Percentiles rank a stretch among this genome's conserved stretches.
Evolutionary conservation across 2,329 filamentous ascomycete species (phyloP).

Genomic region (Cytospora schulzeri): DNA sequence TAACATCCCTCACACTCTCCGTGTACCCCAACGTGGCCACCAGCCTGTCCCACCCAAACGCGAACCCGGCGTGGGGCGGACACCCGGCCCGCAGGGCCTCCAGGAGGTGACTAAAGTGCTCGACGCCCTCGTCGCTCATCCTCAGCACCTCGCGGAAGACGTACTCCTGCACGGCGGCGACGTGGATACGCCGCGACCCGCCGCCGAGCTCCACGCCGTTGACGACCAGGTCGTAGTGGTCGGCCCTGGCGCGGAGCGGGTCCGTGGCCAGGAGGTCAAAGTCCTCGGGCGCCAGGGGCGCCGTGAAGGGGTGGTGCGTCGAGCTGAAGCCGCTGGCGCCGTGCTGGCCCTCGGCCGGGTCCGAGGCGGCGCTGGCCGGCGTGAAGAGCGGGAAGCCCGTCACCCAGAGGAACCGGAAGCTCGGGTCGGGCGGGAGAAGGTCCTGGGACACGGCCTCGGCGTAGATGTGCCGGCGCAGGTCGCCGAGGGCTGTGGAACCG

Average conservation of each 20-base stretch:
- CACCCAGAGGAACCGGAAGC: conserved; percentile 79
- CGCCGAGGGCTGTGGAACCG: conserved; percentile 72
- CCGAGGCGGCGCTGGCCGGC: conserved; percentile 58
- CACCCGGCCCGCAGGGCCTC: conserved; percentile 82
- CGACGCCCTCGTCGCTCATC: conserved; percentile 72
- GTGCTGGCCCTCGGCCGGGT: conserved; percentile 71
- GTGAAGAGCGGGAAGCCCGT: conserved; percentile 92
- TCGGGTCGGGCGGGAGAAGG: conserved; percentile 51
- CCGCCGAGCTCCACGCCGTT: conserved; percentile 95
- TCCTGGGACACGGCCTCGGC: conserved; percentile 66
- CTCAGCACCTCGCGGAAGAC: conserved; percentile 82
- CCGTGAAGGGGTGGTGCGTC: conserved; percentile 95
- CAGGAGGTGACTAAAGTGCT: conserved; percentile 82
- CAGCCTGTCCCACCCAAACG: conserved; percentile 87
- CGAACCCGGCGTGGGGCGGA: conserved; percentile 92
- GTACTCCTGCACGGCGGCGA: conserved; percentile 78
- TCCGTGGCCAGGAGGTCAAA: conserved; percentile 72
- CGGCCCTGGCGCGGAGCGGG: conserved; percentile 73
- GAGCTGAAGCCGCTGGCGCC: conserved; percentile 78
- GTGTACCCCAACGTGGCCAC: conserved; percentile 77
- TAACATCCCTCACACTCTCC: conserved; percentile 84
- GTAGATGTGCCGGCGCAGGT: conserved; percentile 71
- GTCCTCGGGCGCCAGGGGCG: conserved; percentile 72
- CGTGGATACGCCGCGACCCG: conserved; percentile 89
- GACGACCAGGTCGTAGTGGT: conserved; percentile 94